Evolutionary conservation across 768 basidiomycete genomes (phyloP), one percentile per base, ranked within the genome.

Genomic region (Calocybe gangraenosa): DNA sequence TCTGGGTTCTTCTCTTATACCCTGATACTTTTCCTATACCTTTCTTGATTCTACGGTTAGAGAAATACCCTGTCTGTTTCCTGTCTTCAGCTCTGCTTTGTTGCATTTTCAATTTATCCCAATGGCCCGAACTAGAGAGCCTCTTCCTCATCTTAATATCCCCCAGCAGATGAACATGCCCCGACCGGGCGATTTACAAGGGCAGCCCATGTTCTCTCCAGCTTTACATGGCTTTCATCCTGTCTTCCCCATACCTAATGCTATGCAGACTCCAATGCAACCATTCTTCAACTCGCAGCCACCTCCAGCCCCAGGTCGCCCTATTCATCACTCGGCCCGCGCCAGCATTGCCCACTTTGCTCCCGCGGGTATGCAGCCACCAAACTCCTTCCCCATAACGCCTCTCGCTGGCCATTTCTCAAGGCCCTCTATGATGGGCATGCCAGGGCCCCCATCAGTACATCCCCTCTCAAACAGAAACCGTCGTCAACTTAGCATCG

Each of bases 201-300:
- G 39, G 55, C 76, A 73, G 50, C 69, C 69, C 40, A 63, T 84
- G 53, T 87, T 72, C 61, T 85, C 86, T 5, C 84, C 86, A 6
- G 77, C 73, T 35, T 63, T 85, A 33, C 83, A 80, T 28, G 65
- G 73, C 34, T 81, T 78, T 64, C 80, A 78, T 50, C 78, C 82
- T 0, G 61, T 73, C 0, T 78, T 75, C 50, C 76, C 76, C 25
- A 63, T 70, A 50, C 63, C 55, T 46, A 72, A 66, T 45, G 52
- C 76, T 38, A 65, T 87, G 40, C 86, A 84, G 58, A 87, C 84
- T 3, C 87, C 86, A 36, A 80, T 88, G 70, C 87, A 88, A 58
- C 60, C 77, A 15, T 84, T 81, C 64, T 86, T 85, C 49, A 66
- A 69, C 25, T 68, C 65, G 1, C 73, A 68, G 28, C 74, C 72